A percentile compares a stretch with the other conserved stretches of the same genome.
Evolutionary conservation across 192 early-diverging fungal species (phyloP).

Genomic region (Coemansia sp.): DNA sequence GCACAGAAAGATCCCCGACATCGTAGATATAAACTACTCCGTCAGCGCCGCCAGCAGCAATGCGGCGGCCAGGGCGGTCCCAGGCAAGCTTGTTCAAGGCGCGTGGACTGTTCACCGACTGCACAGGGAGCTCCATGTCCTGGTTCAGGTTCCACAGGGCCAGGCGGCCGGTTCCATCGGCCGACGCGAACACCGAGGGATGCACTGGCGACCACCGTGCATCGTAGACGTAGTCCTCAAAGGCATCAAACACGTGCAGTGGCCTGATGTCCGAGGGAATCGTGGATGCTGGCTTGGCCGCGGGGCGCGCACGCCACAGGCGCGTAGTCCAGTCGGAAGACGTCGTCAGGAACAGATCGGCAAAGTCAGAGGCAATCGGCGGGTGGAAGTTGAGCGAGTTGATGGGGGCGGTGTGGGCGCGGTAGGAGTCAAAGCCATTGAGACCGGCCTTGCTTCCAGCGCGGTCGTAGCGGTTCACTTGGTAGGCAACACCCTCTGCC

Average conservation of each 20-base stretch:
- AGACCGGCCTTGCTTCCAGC: constrained; percentile 98
- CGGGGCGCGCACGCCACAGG: constrained; percentile 81
- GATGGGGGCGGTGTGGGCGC: constrained; percentile 85
- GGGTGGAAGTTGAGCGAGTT: constrained; percentile 95
- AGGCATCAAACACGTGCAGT: constrained; percentile 87
- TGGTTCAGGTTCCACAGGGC: constrained; percentile 93
- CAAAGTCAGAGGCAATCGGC: constrained; percentile 70
- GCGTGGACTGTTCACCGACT: constrained; percentile 54
- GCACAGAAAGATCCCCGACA: constrained; percentile 77
- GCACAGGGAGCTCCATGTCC: constrained; percentile 74
- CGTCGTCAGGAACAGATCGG: constrained; percentile 89
- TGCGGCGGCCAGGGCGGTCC: constrained; percentile 85
- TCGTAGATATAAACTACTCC: constrained; percentile 89
- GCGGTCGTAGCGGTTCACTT: constrained; percentile 93
- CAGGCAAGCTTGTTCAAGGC: constrained; percentile 94
- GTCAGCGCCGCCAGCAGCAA: constrained; percentile 82
- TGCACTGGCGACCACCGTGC: constrained; percentile 97
- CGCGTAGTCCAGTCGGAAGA: constrained; percentile 98
- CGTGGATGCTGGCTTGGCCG: constrained; percentile 51
- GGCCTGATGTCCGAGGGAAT: constrained; percentile 57
- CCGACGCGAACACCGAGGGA: constrained; percentile 90
- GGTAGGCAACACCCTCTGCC: constrained; percentile 92
- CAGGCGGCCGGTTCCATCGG: constrained; percentile 89
- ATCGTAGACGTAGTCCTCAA: constrained; percentile 98
- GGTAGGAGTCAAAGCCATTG: constrained; percentile 81